Percentiles rank a stretch among this genome's conserved stretches.
Evolutionary conservation across 257 asterid species (phyloP).

Genomic region (Gentiana dahurica): DNA sequence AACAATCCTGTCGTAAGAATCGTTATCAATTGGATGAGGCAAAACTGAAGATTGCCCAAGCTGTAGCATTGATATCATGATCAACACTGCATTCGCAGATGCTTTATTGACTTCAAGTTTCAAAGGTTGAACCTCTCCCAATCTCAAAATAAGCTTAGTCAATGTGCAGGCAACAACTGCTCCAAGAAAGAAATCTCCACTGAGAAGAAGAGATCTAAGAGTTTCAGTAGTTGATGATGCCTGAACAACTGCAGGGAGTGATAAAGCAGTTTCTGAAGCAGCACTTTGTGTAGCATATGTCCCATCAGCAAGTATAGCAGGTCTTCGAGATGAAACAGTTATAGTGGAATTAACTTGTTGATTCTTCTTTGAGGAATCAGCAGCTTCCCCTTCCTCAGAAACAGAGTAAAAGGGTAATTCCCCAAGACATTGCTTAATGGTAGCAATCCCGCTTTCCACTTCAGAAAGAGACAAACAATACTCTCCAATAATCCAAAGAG

Average conservation of each 20-base stretch:
- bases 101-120: constrained; percentile 72
- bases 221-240: constrained; percentile 60
- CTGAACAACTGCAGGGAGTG: constrained; percentile 66
- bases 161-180: constrained; percentile 84
- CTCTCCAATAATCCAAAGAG: constrained; percentile 95
- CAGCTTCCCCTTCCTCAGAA: constrained; percentile 68
- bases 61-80: constrained; percentile 83
- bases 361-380: constrained; percentile 67
- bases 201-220: constrained; percentile 83
- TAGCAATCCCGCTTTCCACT: constrained; percentile 76
- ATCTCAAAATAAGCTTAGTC: constrained; percentile 70
- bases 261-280: constrained; percentile 88
- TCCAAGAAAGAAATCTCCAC: constrained; percentile 91
- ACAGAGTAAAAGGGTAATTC: constrained; percentile 73
- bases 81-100: constrained; percentile 45
- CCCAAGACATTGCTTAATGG: constrained; percentile 92
- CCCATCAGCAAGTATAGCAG: constrained; percentile 93
- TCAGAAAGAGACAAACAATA: constrained; percentile 81
- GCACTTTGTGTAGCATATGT: constrained; percentile 98
- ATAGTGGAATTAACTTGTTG: constrained; percentile 53
- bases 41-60: constrained; percentile 85
- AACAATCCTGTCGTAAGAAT: constrained; percentile 73
- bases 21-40: constrained; percentile 89
- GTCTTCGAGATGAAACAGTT: constrained; percentile 87
- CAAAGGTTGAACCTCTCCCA: constrained; percentile 88